A percentile compares a stretch with the other conserved stretches of the same genome.
Evolutionary conservation across 78 protist genomes (phyloP).

Genomic region (Chrysochromulina tobinii): DNA sequence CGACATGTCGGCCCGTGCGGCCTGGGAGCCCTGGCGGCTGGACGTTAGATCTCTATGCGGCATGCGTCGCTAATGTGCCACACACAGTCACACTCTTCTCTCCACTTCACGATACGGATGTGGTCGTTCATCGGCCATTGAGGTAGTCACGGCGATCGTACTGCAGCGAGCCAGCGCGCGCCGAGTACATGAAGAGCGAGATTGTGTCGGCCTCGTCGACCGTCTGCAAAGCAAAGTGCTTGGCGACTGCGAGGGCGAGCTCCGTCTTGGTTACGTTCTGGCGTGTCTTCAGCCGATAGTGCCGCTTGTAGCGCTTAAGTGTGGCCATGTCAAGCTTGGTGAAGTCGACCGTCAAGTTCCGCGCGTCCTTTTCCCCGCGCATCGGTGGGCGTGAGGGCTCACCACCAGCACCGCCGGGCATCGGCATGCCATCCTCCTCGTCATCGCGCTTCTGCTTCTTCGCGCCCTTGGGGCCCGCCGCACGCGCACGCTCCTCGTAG

Average conservation of each 20-base stretch:
- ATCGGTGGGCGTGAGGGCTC: background rate
- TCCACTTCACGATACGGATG: no score
- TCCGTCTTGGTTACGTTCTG: slow-evolving; percentile 20
- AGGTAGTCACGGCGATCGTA: background rate
- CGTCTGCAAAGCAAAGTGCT: background rate
- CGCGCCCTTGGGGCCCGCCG: background rate
- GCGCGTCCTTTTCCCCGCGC: background rate
- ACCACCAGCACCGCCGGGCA: no score
- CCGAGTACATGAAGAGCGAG: slow-evolving; percentile 15
- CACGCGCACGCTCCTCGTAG: background rate
- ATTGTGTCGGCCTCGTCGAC: slow-evolving; percentile 25
- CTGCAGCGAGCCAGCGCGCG: background rate
- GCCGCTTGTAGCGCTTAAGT: slow-evolving; percentile 15
- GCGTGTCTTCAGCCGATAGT: slow-evolving; percentile 17
- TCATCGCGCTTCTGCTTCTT: background rate
- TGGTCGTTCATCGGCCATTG: no score
- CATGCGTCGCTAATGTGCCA: no score
- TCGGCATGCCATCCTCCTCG: background rate
- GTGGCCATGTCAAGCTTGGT: slow-evolving; percentile 16
- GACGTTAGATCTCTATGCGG: no score
- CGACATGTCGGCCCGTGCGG: no score
- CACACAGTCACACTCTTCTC: no score
- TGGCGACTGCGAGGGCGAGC: background rate
- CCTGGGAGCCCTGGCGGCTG: no score
- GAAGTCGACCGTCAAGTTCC: background rate